Percentiles rank a stretch among this genome's conserved stretches.
Conservation (phyloP, 192 early-diverging fungal species). For the Lunasporangiospora selenospora region DNA sequence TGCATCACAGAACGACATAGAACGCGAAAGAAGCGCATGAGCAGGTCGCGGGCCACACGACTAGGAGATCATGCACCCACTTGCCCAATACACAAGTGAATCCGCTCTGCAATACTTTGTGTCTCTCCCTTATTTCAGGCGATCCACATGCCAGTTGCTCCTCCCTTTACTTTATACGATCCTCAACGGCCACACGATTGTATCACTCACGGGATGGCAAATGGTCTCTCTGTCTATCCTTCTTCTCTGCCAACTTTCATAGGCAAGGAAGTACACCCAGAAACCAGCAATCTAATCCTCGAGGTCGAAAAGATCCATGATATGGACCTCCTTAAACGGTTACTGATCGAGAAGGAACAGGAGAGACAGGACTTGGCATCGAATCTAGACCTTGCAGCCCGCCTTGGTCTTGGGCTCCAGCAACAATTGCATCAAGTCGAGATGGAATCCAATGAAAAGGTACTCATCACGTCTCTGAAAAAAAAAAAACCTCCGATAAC, state of each 20-base stretch:
- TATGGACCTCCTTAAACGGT: conserved; percentile 46
- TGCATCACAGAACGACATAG: no score
- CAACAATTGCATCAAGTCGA: conserved; percentile 55
- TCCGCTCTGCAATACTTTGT: no score
- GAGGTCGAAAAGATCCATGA: conserved; percentile 58
- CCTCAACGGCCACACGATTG: no score
- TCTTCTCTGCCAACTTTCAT: not conserved
- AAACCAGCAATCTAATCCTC: conserved; percentile 23
- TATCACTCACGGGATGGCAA: no score
- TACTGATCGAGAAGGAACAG: conserved; percentile 66
- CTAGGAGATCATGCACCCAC: no score
- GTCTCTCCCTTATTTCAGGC: no score
- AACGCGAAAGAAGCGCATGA: no score
- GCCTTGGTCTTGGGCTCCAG: conserved; percentile 65
- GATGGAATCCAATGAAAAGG: conserved; percentile 40
- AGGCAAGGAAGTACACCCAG: conserved; percentile 26
- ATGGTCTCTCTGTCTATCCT: not conserved
- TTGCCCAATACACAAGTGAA: no score
- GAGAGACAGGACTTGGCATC: conserved; percentile 57
- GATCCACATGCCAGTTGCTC: no score
- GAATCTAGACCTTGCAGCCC: conserved; percentile 63
- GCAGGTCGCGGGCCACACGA: no score
- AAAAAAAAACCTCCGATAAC: no score
- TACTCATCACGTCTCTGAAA: not conserved
- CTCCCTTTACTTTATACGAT: no score